phyloP scores from a whole-genome alignment of 108 stramenopile genomes.

The Aurantiochytrium sp. region DNA sequence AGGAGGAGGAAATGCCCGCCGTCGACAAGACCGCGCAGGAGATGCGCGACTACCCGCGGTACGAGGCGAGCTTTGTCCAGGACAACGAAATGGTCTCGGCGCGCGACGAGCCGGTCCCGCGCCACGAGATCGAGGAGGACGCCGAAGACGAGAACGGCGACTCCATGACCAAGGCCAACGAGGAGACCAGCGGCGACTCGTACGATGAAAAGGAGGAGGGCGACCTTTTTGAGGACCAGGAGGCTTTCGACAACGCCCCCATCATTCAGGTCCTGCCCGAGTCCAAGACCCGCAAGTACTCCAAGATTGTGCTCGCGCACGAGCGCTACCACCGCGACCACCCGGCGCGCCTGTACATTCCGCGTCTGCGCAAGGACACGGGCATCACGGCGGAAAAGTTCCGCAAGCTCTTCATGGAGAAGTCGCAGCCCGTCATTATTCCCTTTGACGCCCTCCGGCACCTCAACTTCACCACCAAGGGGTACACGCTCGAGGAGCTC shows the following conservation, averaged over 20 bases:
- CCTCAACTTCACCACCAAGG: conserved; percentile 7
- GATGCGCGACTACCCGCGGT: neutral
- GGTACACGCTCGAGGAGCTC: conserved; percentile 8
- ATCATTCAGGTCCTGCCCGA: neutral
- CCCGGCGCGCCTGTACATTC: conserved; percentile 22
- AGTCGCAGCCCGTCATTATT: conserved; percentile 12
- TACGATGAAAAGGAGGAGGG: conserved; percentile 25
- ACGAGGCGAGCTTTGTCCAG: neutral
- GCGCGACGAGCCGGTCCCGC: neutral
- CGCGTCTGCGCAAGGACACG: neutral
- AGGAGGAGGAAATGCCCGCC: neutral
- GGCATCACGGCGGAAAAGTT: neutral
- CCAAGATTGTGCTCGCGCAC: conserved; percentile 1
- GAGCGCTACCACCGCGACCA: conserved; percentile 28
- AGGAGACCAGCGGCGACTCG: neutral
- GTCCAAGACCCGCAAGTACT: conserved; percentile 22
- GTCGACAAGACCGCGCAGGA: neutral
- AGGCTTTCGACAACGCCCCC: neutral
- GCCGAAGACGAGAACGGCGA: neutral
- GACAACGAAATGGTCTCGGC: conserved; percentile 25
- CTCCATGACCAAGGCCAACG: neutral
- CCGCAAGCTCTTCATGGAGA: conserved; percentile 22
- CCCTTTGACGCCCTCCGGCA: conserved; percentile 25
- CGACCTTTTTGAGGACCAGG: neutral
- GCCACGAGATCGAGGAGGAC: neutral